Percentiles rank a stretch among this genome's conserved stretches.
Conservation (phyloP, 495 filamentous ascomycete species). For the Xylaria castorea region DNA sequence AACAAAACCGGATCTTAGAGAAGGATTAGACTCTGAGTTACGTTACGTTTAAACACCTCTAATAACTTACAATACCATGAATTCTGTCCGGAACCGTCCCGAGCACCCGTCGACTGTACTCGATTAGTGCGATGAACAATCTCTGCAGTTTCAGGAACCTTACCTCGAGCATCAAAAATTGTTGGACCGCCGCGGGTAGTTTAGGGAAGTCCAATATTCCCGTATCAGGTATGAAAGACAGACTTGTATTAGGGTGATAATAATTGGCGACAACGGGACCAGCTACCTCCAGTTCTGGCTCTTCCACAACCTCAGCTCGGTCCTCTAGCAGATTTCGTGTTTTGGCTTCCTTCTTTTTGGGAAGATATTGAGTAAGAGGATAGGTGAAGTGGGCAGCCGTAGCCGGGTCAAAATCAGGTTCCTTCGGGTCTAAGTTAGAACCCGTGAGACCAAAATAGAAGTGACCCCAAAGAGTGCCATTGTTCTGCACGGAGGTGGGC, state of each 20-base stretch:
- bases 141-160: constrained; percentile 8
- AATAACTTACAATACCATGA: constrained; percentile 82
- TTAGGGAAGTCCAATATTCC: constrained; percentile 69
- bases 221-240: constrained; percentile 84
- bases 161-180: constrained; percentile 78
- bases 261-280: constrained; percentile 79
- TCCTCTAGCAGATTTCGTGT: constrained; percentile 84
- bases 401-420: constrained; percentile 70
- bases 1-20: constrained; percentile 76
- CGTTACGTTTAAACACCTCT: not conserved
- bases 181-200: constrained; percentile 74
- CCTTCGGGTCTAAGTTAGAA: constrained; percentile 73
- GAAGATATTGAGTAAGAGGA: constrained; percentile 84
- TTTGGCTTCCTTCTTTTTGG: constrained; percentile 91
- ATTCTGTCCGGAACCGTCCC: constrained; percentile 84
- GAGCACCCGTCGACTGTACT: constrained; percentile 60
- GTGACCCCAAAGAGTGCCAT: constrained; percentile 93
- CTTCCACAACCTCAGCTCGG: constrained; percentile 58
- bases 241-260: constrained; percentile 94
- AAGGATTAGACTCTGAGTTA: constrained; percentile 10
- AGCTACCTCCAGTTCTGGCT: constrained; percentile 56
- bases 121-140: constrained; percentile 25
- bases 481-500: constrained; percentile 82
- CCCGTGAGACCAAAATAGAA: constrained; percentile 85
- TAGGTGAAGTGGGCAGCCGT: constrained; percentile 84